Percentiles rank a stretch among this genome's conserved stretches.
phyloP scores from a whole-genome alignment of 2,329 filamentous ascomycete species.

The Clarireedia paspali region DNA sequence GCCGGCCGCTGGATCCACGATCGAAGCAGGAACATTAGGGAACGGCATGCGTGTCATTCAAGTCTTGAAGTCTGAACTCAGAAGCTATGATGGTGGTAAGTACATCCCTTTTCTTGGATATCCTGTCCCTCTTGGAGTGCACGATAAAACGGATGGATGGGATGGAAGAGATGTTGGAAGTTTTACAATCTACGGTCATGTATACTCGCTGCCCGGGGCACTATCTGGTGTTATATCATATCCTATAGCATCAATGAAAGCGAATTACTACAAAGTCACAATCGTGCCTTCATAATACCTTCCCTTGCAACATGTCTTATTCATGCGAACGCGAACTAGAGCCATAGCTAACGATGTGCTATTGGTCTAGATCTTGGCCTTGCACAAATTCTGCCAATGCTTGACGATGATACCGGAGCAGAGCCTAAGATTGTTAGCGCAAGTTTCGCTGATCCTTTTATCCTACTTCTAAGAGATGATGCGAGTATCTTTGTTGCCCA shows the following conservation, averaged over 20 bases:
- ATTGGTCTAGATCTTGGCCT: constrained; percentile 64
- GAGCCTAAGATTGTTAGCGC: constrained; percentile 73
- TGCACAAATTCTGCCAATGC: constrained; percentile 84
- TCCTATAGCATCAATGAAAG: constrained; percentile 36
- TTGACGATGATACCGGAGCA: constrained; percentile 79
- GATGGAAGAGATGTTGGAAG: not conserved
- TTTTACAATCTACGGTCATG: constrained; percentile 8
- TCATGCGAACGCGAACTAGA: constrained; percentile 4
- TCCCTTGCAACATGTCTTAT: constrained; percentile 14
- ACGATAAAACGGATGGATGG: not conserved
- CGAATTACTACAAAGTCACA: constrained; percentile 23
- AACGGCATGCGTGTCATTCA: constrained; percentile 77
- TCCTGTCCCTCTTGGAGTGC: not conserved
- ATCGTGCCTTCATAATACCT: constrained; percentile 24
- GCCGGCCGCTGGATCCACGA: constrained; percentile 74
- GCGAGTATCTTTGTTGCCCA: constrained; percentile 71
- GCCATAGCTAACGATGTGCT: constrained; percentile 11
- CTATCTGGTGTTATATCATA: constrained; percentile 30
- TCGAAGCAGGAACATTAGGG: constrained; percentile 81
- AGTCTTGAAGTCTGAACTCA: constrained; percentile 76
- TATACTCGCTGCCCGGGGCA: constrained; percentile 23
- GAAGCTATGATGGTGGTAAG: constrained; percentile 84
- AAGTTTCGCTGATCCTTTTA: constrained; percentile 79
- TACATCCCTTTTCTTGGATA: constrained; percentile 24
- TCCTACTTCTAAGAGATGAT: constrained; percentile 79